A percentile compares a stretch with the other conserved stretches of the same genome.
phyloP scores from a whole-genome alignment of 208 protist species.

The Lotmaria passim region DNA sequence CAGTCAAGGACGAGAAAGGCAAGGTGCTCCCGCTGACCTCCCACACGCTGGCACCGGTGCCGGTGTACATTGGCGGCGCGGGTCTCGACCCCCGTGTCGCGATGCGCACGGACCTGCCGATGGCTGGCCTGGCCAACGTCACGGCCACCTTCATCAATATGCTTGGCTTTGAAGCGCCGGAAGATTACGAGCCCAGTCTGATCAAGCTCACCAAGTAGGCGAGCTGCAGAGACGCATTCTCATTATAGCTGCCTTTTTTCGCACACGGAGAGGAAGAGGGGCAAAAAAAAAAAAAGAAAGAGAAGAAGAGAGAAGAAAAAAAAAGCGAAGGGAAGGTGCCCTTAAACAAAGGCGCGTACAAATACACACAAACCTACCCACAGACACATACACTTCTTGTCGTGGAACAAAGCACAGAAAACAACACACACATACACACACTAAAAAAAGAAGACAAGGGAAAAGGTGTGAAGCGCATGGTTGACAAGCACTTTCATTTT shows the following conservation, averaged over 20 bases:
- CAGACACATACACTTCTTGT: not conserved
- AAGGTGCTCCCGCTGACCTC: constrained; percentile 89
- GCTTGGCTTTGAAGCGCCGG: constrained; percentile 91
- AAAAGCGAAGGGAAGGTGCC: not conserved
- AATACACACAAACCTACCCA: too few species aligned
- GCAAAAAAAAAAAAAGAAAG: not conserved
- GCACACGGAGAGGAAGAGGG: too few species aligned
- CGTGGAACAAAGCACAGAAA: too few species aligned
- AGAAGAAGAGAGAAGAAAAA: not conserved
- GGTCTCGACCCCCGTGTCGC: constrained; percentile 79
- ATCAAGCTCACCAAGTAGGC: constrained; percentile 53
- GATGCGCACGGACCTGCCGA: constrained; percentile 87
- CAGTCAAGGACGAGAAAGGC: constrained; percentile 64
- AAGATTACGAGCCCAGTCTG: constrained; percentile 88
- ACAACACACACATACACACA: not conserved
- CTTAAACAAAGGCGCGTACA: too few species aligned
- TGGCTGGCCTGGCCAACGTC: constrained; percentile 92
- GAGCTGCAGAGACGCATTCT: too few species aligned
- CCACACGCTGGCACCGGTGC: constrained; percentile 93
- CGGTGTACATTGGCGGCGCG: constrained; percentile 90
- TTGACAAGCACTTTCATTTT: not conserved
- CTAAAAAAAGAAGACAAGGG: not conserved
- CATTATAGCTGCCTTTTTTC: too few species aligned
- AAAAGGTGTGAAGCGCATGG: too few species aligned
- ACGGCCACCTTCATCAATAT: constrained; percentile 95